Base-by-base conservation (phyloP, 2,329 filamentous ascomycete genomes). In the Aspergillus fructus region DNA sequence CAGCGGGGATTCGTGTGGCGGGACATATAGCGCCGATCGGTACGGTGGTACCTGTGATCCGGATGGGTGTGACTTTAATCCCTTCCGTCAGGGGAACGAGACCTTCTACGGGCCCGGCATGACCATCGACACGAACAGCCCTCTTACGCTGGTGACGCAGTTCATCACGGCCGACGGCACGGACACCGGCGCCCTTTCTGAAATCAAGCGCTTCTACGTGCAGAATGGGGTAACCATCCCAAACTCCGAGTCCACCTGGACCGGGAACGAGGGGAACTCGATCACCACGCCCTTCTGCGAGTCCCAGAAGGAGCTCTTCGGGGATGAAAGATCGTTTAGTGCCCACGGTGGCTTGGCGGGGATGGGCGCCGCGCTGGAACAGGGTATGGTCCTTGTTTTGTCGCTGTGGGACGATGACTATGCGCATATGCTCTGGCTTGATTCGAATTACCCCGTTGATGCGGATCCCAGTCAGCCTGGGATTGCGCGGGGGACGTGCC, bases 401-500 rank as follows among this genome's bases (percentile, higher is more conserved):
- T 72, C 67, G 53, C 60, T 76, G 56, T 87, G 85, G 85, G 84
- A 89, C 68, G 87, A 90, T 75, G 83, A 89, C 74, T 74, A 82
- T 59, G 76, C 83, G 67, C 81, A 87, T 76, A 90, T 91, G 87
- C 82, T 88, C 67, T 91, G 89, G 89, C 83, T 91, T 66, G 88
- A 91, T 78, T 84, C 83, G 59, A 82, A 77, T 70, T 88, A 83
- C 78, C 87, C 87, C 49, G 76, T 78, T 59, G 67, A 70, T 56
- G 72, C 65, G 37, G 69, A 74, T 60, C 66, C 75, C 30, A 78
- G 76, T 52, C 62, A 59, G 2, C 77, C 77, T 30, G 85, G 85
- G 63, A 72, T 77, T 56, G 74, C 75, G 42, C 83, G 85, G 66
- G 85, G 85, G 54, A 74, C 76, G 37, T 88, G 85, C 71, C 56